Percentiles rank a stretch among this genome's conserved stretches.
Evolutionary conservation across 108 stramenopile genomes (phyloP).

Genomic region (Chaetoceros muelleri): DNA sequence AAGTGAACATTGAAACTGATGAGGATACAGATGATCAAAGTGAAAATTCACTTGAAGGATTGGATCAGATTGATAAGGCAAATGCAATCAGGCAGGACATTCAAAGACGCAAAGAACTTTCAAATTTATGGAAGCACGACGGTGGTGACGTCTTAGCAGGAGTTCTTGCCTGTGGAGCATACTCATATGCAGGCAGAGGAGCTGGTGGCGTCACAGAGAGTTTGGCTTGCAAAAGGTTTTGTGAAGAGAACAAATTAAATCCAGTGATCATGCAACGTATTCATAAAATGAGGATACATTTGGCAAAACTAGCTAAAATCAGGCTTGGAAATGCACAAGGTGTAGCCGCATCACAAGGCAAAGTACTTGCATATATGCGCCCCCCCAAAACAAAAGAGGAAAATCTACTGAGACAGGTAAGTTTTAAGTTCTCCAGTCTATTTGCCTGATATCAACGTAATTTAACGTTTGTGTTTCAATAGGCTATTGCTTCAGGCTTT

Average conservation of each 20-base stretch:
- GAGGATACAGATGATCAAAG: conserved; percentile 10
- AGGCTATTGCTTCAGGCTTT: conserved; percentile 64
- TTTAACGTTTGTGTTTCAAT: too few species aligned
- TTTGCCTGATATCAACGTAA: too few species aligned
- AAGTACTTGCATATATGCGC: conserved; percentile 46
- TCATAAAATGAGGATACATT: conserved; percentile 71
- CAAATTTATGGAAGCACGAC: conserved; percentile 47
- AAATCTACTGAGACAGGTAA: conserved; percentile 18
- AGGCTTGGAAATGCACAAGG: conserved; percentile 52
- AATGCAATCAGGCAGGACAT: conserved; percentile 20
- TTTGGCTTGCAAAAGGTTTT: conserved; percentile 53
- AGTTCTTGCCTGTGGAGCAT: conserved; percentile 72
- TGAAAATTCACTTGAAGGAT: conserved; percentile 20
- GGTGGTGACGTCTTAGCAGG: conserved; percentile 70
- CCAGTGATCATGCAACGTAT: conserved; percentile 64
- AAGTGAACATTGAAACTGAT: conserved; percentile 17
- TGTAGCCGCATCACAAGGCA: conserved; percentile 57
- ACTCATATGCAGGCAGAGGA: conserved; percentile 69
- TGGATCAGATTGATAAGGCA: conserved; percentile 47
- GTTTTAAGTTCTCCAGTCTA: not conserved
- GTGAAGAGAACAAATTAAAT: conserved; percentile 76
- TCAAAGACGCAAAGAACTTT: conserved; percentile 15
- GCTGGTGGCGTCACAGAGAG: conserved; percentile 68
- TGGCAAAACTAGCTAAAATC: conserved; percentile 60
- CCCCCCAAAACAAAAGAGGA: conserved; percentile 74